Evolutionary conservation across 163 green algal genomes (phyloP).

Genomic region (Dunaliella salina): DNA sequence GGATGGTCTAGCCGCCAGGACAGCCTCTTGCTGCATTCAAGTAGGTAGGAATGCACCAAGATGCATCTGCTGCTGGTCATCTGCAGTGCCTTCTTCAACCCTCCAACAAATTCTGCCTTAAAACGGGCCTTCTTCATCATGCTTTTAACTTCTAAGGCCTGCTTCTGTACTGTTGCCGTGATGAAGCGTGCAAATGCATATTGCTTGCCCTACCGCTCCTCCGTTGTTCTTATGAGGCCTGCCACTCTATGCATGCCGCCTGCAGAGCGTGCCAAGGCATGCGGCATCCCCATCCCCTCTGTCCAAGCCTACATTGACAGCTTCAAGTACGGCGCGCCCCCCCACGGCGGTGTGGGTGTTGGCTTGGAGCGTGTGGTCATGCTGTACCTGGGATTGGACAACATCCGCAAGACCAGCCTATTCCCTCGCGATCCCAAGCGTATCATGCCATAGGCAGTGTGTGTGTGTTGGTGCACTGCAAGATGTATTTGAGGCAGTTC

Average conservation of each 20-base stretch:
- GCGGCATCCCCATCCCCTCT: conserved; percentile 72
- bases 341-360: conserved; percentile 86
- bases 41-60: too few species aligned
- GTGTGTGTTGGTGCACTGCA: background rate
- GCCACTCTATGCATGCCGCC: background rate
- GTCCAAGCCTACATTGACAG: conserved; percentile 93
- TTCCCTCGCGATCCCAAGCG: conserved; percentile 95
- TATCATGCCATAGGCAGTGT: conserved; percentile 66
- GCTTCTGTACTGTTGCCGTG: too few species aligned
- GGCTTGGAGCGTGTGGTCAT: conserved; percentile 98
- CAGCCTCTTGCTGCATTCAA: too few species aligned
- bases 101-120: too few species aligned
- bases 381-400: conserved; percentile 94
- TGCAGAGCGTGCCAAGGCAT: conserved; percentile 58
- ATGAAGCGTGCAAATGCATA: background rate
- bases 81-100: too few species aligned
- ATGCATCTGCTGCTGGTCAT: too few species aligned
- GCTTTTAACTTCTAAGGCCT: too few species aligned
- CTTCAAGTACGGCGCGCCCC: conserved; percentile 86
- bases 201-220: background rate
- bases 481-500: background rate
- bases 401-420: conserved; percentile 96
- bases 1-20: too few species aligned
- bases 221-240: background rate
- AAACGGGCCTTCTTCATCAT: too few species aligned